These are phyloP conservation scores for Ceratocystis diversiconidia DNA, from an alignment of 2,329 filamentous ascomycete genomes.

Conservation along the genomic window DNA sequence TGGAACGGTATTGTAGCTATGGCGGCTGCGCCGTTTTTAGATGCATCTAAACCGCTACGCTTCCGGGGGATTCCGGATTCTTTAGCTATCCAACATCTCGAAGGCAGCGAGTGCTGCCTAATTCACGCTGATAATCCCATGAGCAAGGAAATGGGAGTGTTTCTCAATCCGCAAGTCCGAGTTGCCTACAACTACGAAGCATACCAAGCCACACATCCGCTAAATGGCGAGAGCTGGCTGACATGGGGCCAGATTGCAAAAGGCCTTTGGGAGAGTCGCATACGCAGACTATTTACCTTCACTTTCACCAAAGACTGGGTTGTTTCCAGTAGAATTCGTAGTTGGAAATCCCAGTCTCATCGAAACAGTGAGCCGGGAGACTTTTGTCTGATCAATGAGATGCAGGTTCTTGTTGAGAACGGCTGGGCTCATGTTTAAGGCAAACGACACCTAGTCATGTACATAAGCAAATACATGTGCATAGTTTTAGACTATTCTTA, in stretches of 20 bases:
- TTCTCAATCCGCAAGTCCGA: constrained; percentile 53
- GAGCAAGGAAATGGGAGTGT: constrained; percentile 40
- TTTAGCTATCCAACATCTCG: constrained; percentile 48
- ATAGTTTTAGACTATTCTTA: not conserved
- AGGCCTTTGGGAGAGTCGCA: constrained; percentile 46
- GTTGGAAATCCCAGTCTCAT: constrained; percentile 27
- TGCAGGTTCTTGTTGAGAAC: constrained; percentile 43
- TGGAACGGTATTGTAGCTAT: constrained; percentile 38
- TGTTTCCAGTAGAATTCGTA: constrained; percentile 28
- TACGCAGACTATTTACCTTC: constrained; percentile 31
- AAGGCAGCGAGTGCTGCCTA: constrained; percentile 68
- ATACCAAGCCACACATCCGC: constrained; percentile 36
- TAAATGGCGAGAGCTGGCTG: constrained; percentile 30
- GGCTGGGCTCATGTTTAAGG: constrained; percentile 43
- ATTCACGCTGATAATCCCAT: constrained; percentile 58
- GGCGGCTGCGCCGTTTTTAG: constrained; percentile 42
- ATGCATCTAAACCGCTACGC: constrained; percentile 29
- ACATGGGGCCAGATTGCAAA: constrained; percentile 33
- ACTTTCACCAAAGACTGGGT: constrained; percentile 22
- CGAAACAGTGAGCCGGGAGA: constrained; percentile 32
- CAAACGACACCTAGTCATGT: not conserved
- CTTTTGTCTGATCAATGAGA: constrained; percentile 45
- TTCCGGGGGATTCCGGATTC: constrained; percentile 52
- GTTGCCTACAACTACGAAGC: constrained; percentile 47
- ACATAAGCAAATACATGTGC: not conserved